A percentile compares a stretch with the other conserved stretches of the same genome.
phyloP scores from a whole-genome alignment of 805 yeast genomes.

The Teunomyces panamensis region DNA sequence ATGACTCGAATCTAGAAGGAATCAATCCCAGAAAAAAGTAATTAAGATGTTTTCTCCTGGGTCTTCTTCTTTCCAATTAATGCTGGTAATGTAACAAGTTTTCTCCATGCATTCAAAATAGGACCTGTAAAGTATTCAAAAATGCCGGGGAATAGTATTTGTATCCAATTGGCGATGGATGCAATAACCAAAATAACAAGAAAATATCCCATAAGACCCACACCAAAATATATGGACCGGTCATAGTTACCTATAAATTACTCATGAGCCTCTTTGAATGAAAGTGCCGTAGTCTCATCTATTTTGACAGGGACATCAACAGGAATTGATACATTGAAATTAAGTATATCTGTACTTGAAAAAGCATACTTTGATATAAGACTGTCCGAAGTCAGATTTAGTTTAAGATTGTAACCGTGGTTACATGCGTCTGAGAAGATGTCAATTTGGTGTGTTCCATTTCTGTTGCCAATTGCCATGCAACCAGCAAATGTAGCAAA shows the following conservation, averaged over 20 bases:
- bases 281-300: conserved; percentile 9
- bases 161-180: conserved; percentile 21
- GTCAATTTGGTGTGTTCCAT: neutral
- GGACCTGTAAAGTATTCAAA: conserved; percentile 14
- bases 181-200: conserved; percentile 30
- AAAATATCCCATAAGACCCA: conserved; percentile 27
- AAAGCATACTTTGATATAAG: neutral
- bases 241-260: conserved; percentile 20
- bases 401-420: conserved; percentile 13
- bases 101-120: conserved; percentile 15
- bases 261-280: conserved; percentile 11
- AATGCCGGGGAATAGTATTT: conserved; percentile 20
- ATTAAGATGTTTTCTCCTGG: neutral
- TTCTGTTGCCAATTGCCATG: conserved; percentile 5
- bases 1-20: conserved; percentile 35
- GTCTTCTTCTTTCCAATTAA: conserved; percentile 11
- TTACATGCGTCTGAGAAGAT: neutral
- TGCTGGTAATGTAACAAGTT: conserved; percentile 14
- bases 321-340: neutral
- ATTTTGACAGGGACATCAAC: conserved; percentile 21
- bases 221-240: conserved; percentile 23
- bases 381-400: conserved; percentile 10
- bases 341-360: neutral
- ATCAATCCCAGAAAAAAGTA: conserved; percentile 20
- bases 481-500: conserved; percentile 35